These are phyloP conservation scores for Piromyces sp. DNA, from an alignment of 192 early-diverging fungal genomes.

Conservation along the genomic window DNA sequence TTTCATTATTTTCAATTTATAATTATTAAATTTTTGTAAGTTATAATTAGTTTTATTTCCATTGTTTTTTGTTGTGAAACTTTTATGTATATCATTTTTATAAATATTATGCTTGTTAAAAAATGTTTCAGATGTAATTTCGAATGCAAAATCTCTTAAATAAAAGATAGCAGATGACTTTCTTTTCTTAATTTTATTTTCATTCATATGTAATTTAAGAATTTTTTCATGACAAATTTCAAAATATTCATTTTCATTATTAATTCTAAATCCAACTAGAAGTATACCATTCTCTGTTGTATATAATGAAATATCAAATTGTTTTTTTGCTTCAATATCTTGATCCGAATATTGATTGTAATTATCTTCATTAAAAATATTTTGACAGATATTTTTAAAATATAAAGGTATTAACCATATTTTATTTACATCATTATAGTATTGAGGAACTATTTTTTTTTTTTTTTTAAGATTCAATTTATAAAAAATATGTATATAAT, in stretches of 20 bases:
- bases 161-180: not conserved
- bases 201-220: not conserved
- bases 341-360: too few relatives aligned
- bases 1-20: not conserved
- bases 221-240: not conserved
- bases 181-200: not conserved
- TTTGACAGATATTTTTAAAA: not conserved
- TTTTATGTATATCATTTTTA: not conserved
- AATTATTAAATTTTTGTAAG: not conserved
- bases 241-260: not conserved
- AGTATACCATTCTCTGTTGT: not conserved
- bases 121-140: not conserved
- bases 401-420: not conserved
- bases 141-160: not conserved
- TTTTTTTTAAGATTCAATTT: too few relatives aligned
- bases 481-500: too few relatives aligned
- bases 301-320: not conserved
- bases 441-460: not conserved
- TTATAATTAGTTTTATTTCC: not conserved
- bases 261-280: not conserved
- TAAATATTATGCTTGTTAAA: not conserved
- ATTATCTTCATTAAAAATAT: too few relatives aligned
- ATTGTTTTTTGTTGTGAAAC: not conserved
- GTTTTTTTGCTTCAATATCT: not conserved
- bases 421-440: not conserved